Evolutionary conservation across 768 basidiomycete species (phyloP), one percentile per base, ranked within the genome.

Genomic region (Chalciporus chontae): DNA sequence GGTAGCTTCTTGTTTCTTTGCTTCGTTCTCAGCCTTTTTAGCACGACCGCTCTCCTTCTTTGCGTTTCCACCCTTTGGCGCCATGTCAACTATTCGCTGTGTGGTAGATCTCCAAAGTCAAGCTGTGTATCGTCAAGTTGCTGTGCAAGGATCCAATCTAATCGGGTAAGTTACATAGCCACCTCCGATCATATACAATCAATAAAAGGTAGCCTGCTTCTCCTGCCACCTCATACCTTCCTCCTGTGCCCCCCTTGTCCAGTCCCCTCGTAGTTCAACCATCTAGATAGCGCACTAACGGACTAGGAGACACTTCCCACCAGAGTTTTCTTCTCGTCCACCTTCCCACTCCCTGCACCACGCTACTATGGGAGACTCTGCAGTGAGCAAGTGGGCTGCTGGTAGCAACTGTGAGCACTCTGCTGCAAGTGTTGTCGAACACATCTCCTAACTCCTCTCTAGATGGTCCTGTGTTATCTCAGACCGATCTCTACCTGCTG

Each of bases 1-100:
- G 0, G 76, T 83, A 4, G 73, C 76, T 6, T 77, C 80, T 53
- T 80, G 77, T 69, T 93, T 94, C 75, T 86, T 90, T 8, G 79
- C 75, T 64, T 91, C 90, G 64, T 92, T 94, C 63, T 94, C 89
- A 21, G 90, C 90, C 68, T 96, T 96, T 72, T 91, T 94, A 1
- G 93, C 87, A 47, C 88, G 71, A 4, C 94, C 93, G 38, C 81
- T 71, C 69, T 95, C 94, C 67, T 95, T 95, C 83, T 95, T 96
- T 50, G 90, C 76, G 75, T 93, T 95, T 58, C 78, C 82, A 54
- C 85, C 88, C 69, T 90, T 91, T 1, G 94, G 93, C 42, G 94
- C 70, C 94, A 94, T 94, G 34, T 2, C 17, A 26, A 9, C 31
- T 46, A n/a, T 36, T n/a, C 34, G 32, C 14, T 36, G 14, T 7